Evolutionary conservation across 495 filamentous ascomycete genomes (phyloP).

Genomic region (Annulohypoxylon stygium): DNA sequence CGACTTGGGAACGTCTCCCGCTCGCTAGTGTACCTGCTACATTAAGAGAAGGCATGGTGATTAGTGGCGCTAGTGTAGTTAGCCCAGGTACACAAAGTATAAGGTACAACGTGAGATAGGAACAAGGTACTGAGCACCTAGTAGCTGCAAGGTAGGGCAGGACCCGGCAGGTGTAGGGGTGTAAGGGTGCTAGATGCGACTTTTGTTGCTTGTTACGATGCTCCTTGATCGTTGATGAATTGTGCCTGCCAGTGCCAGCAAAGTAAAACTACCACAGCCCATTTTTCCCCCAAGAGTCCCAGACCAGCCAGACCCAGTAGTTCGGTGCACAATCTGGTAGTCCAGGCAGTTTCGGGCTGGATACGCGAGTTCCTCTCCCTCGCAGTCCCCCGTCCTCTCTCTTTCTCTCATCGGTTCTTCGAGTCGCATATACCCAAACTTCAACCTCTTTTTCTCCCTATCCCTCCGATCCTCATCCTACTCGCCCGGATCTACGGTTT

Average conservation of each 20-base stretch:
- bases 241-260: slow-evolving; percentile 4
- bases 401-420: slow-evolving; percentile 24
- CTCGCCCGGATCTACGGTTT: slow-evolving; percentile 41
- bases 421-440: slow-evolving; percentile 42
- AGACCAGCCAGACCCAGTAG: slow-evolving; percentile 37
- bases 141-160: slow-evolving; percentile 20
- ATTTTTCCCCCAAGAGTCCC: slow-evolving; percentile 2
- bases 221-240: slow-evolving; percentile 9
- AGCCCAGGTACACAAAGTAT: slow-evolving; percentile 33
- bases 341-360: slow-evolving; percentile 15
- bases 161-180: slow-evolving; percentile 18
- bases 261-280: slow-evolving; percentile 17
- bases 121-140: not conserved
- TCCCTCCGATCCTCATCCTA: slow-evolving; percentile 28
- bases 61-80: slow-evolving; percentile 8
- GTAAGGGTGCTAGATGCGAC: slow-evolving; percentile 7
- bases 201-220: slow-evolving; percentile 5
- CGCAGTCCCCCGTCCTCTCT: slow-evolving; percentile 16
- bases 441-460: slow-evolving; percentile 29
- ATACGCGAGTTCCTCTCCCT: slow-evolving; percentile 15
- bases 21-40: slow-evolving; percentile 28
- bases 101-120: slow-evolving; percentile 27
- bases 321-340: slow-evolving; percentile 39
- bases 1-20: slow-evolving; percentile 16
- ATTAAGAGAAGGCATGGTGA: slow-evolving; percentile 21